Evolutionary conservation across 2,329 filamentous ascomycete species (phyloP), one percentile per base, ranked within the genome.

Genomic region (Gnomoniopsis smithogilvyi): DNA sequence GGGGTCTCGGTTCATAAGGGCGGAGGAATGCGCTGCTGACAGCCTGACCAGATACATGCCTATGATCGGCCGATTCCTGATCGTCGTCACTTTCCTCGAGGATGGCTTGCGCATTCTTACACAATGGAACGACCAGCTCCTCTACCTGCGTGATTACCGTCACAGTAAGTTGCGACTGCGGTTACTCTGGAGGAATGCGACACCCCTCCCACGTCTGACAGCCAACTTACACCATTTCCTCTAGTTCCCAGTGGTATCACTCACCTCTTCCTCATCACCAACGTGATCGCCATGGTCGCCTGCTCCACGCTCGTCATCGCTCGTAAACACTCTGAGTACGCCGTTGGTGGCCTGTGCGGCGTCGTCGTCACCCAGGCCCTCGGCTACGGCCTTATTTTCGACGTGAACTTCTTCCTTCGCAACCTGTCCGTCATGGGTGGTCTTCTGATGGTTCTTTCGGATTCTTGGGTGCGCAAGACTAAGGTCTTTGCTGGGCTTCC

Each of bases 341-440:
- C 94, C 61, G 95, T 98, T 61, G 86, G 80, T 62, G 95, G 94
- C 63, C 89, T 99, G 64, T 90, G 97, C 73, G 89, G 80, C 55
- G 95, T 99, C 55, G 94, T 99, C 54, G 76, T 99, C 63, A 89
- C 92, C 36, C 95, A 99, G 78, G 95, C 94, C 21, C 85, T 99
- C 58, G 95, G 95, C 68, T 99, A 99, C 74, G 95, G 95, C 61
- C 85, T 99, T 63, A 96, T 99, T 75, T 98, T 99, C 75, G 95
- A 99, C 76, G 85, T 98, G 72, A 99, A 98, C 86, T 99, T 99
- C 83, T 99, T 99, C 87, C 89, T 99, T 65, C 93, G 95, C 78
- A 99, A 99, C 74, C 82, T 99, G 63, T 96, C 92, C 65, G 95
- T 99, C 69, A 94, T 98, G 80, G 95, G 95, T 67, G 95, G 95